Evolutionary conservation across 2,329 filamentous ascomycete genomes (phyloP), one percentile per base, ranked within the genome.

Genomic region (Aspergillus sp.): DNA sequence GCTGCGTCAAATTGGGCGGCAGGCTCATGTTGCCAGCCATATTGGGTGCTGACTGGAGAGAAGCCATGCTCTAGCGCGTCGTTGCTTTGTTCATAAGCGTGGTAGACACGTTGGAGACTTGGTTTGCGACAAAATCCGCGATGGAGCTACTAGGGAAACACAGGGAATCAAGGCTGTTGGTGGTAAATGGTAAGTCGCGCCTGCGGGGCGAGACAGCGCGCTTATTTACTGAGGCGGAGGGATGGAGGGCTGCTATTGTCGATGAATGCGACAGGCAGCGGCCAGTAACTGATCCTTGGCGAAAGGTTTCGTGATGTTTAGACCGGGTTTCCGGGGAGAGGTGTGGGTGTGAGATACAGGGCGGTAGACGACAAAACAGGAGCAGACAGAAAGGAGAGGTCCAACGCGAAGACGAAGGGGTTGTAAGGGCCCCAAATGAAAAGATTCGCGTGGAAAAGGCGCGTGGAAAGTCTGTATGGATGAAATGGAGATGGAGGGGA

Each of bases 11-110:
- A 64, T 83, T 83, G 31, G 76, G 72, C 43, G 83, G 77, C 64
- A 90, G 74, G 48, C 75, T 74, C 37, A 71, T 75, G 57, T 79
- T 81, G 51, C 79, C 78, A 64, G 84, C 81, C 68, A 86, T 79
- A 58, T 80, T 79, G 51, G 84, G 81, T 52, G 82, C 77, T 59
- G 81, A 71, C 72, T 93, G 88, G 61, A 90, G 82, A 51, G 87
- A 90, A 66, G 88, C 84, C 88, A 94, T 94, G 61, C 47, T 77
- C 69, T 53, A 56, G 52, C 52, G 54, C 51, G 56, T 54, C 29
- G 37, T 50, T 51, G 34, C 43, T 58, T 45, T 60, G 56, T 58
- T 60, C 64, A 65, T 64, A 58, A 47, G 56, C 58, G 40, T 42
- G 42, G 41, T 43, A 45, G 31, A 42, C 39, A 54, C 48, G 45